Evolutionary conservation across 139 green algal genomes (phyloP), one percentile per base, ranked within the genome.

Genomic region (Yamagishiella unicocca): DNA sequence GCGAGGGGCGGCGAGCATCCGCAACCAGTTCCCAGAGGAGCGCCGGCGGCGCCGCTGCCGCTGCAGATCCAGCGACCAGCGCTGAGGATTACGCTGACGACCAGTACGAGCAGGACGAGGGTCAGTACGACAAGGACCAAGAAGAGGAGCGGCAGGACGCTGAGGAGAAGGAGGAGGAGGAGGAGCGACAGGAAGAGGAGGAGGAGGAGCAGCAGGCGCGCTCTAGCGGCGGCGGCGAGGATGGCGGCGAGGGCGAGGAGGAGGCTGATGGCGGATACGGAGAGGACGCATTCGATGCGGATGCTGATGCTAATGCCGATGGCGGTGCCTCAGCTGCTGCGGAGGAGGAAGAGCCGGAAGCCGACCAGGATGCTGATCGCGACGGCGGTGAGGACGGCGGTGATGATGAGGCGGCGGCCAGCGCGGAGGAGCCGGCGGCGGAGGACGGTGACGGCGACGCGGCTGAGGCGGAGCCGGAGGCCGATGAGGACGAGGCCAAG

Each of bases 11-110:
- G 2, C 37, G 22, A 8, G 33, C 40, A 1, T 55, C 40, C 22
- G 17, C 40, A 7, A 64, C 72, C 22, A 33, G 70, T 27, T 80
- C 72, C 27, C 46, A 80, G 72, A 29, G 29, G 6, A 62, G 43
- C 43, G 43, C 40, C 9, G 19, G 7, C 31, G 35, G 35, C 33
- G 42, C 6, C 42, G 24, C 72, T 10, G 72, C 72, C 4, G 62
- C 38, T 40, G 64, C 58, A 25, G 62, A 61, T 37, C 38, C 78
- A 5, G 45, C 24, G 9, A 14, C 22, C 0, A 58, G 53, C 25
- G 77, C 27, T 31, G 77, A 84, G 29, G 53, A 84, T 33, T 68
- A 84, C 22, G 76, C 24, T 22, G 76, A 84, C 24, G 76, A 84
- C 9, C 37, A 84, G 35, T 71, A 84, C 27, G 77, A 87, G 38